Evolutionary conservation across 768 basidiomycete genomes (phyloP).

Genomic region (Lentinula guzmanii): DNA sequence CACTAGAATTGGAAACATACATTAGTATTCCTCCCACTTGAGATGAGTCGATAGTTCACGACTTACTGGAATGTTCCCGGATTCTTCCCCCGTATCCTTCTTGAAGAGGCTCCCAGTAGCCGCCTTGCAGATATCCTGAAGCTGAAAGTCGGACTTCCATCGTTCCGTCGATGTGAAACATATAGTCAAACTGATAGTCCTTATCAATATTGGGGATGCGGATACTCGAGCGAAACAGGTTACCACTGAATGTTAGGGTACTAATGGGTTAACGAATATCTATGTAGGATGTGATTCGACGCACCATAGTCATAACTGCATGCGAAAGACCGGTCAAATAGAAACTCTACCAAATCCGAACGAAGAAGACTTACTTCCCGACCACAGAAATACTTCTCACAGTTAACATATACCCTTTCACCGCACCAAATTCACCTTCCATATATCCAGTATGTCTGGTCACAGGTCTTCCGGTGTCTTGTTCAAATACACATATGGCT

Average conservation of each 20-base stretch:
- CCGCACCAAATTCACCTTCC: conserved; percentile 52
- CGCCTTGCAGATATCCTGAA: conserved; percentile 64
- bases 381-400: conserved; percentile 55
- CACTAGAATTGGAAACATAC: conserved; percentile 27
- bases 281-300: conserved; percentile 13
- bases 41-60: neutral
- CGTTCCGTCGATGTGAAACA: conserved; percentile 60
- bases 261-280: too few relatives aligned
- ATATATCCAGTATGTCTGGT: conserved; percentile 50
- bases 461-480: conserved; percentile 51
- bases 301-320: conserved; percentile 49
- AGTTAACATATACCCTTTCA: conserved; percentile 53
- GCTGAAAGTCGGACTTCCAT: conserved; percentile 65
- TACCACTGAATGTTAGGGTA: neutral
- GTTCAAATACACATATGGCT: conserved; percentile 62
- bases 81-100: conserved; percentile 49
- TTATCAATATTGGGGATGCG: too few relatives aligned
- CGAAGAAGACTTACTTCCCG: conserved; percentile 46
- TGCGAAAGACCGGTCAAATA: neutral
- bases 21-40: neutral
- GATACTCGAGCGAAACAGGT: neutral
- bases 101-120: conserved; percentile 48
- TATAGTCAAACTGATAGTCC: conserved; percentile 49
- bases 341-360: neutral
- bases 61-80: conserved; percentile 48